Evolutionary conservation across 2,329 filamentous ascomycete genomes (phyloP).

Genomic region (Neurospora sp.): DNA sequence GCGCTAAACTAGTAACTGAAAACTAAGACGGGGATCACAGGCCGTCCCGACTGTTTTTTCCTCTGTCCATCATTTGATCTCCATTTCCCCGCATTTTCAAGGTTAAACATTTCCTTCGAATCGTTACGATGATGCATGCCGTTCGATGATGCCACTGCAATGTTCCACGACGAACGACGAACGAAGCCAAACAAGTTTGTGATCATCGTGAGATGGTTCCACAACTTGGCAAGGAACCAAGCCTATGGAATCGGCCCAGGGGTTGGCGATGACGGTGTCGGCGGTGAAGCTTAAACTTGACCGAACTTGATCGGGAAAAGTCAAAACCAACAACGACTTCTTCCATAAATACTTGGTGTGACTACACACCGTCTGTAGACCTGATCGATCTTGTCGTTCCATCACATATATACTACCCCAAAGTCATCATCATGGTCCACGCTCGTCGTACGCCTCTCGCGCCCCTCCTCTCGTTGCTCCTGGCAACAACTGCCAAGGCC

Average conservation of each 20-base stretch:
- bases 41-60: no score
- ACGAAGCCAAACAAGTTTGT: background rate
- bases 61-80: no score
- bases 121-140: no score
- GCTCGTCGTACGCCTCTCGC: background rate
- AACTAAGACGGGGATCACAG: background rate
- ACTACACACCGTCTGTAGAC: background rate
- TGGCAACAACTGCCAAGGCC: background rate
- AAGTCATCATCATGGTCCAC: background rate
- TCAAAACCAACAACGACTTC: background rate
- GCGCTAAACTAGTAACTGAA: background rate
- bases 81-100: no score
- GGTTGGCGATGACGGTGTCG: background rate
- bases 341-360: background rate
- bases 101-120: no score
- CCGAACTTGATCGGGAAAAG: background rate
- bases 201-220: background rate
- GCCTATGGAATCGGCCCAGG: background rate
- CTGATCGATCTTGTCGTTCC: background rate
- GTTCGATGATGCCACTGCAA: no score
- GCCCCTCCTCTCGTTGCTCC: background rate
- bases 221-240: background rate
- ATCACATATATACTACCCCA: background rate
- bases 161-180: background rate
- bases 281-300: background rate